Conservation (phyloP, 1,139 yeast genomes). For the Geotrichum macrosporum region DNA sequence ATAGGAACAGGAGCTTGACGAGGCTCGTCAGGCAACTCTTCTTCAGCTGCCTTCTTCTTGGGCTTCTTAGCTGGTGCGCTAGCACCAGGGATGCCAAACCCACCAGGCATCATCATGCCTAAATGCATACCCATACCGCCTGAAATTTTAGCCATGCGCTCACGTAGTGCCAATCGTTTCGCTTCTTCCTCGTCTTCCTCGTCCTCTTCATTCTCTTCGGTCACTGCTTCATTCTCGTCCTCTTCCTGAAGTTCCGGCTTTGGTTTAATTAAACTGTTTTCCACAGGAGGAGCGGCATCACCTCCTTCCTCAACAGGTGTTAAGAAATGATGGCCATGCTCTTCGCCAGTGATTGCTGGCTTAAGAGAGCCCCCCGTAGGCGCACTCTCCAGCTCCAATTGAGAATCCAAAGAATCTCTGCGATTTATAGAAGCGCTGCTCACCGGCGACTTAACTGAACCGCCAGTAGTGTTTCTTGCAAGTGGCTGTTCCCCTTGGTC, state of each 20-base stretch:
- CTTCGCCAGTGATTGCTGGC: slow-evolving; percentile 21
- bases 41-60: slow-evolving; percentile 30
- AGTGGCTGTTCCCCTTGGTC: slow-evolving; percentile 6
- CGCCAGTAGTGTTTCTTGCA: too few relatives aligned
- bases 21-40: slow-evolving; percentile 22
- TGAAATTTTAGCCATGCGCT: slow-evolving; percentile 92
- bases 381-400: slow-evolving; percentile 22
- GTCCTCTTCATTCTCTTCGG: slow-evolving; percentile 46
- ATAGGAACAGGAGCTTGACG: slow-evolving; percentile 45
- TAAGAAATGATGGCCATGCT: not conserved
- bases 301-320: not conserved
- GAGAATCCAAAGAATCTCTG: not conserved
- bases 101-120: slow-evolving; percentile 36
- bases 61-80: slow-evolving; percentile 22
- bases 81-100: slow-evolving; percentile 26
- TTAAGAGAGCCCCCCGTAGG: slow-evolving; percentile 26
- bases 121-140: slow-evolving; percentile 82
- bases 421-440: not conserved
- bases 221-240: slow-evolving; percentile 35
- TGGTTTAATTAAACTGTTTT: too few relatives aligned
- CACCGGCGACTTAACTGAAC: slow-evolving; percentile 7
- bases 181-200: slow-evolving; percentile 72
- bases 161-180: slow-evolving; percentile 73
- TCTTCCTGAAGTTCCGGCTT: slow-evolving; percentile 22
- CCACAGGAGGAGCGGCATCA: not conserved